phyloP scores from a whole-genome alignment of 2,329 filamentous ascomycete species.

The Lecanicillium sp. region DNA sequence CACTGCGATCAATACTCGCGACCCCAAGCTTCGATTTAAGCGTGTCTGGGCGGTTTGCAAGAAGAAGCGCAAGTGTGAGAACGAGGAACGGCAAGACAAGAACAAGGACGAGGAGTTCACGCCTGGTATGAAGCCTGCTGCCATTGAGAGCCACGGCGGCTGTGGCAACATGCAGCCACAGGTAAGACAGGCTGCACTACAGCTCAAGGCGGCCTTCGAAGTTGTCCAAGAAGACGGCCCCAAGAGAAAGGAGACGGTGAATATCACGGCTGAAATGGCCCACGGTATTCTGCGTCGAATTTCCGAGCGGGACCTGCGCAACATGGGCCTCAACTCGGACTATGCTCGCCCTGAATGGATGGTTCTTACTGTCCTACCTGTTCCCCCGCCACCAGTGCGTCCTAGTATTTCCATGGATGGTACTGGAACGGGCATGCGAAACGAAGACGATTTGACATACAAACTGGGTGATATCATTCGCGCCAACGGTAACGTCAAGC shows the following conservation, averaged over 20 bases:
- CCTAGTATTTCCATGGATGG: slow-evolving; percentile 97
- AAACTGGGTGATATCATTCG: slow-evolving; percentile 98
- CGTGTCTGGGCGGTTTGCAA: slow-evolving; percentile 89
- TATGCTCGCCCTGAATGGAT: slow-evolving; percentile 98
- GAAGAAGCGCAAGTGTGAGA: slow-evolving; percentile 76
- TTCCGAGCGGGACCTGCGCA: slow-evolving; percentile 67
- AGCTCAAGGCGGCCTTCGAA: slow-evolving; percentile 72
- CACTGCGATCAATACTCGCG: slow-evolving; percentile 74
- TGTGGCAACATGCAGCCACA: slow-evolving; percentile 88
- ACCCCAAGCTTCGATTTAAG: slow-evolving; percentile 92
- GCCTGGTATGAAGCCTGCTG: slow-evolving; percentile 46
- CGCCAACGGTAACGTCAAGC: slow-evolving; percentile 88
- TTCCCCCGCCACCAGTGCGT: slow-evolving; percentile 89
- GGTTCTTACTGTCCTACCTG: slow-evolving; percentile 89
- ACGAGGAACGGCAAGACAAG: slow-evolving; percentile 62
- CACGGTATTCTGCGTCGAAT: slow-evolving; percentile 84
- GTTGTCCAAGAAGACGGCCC: slow-evolving; percentile 56
- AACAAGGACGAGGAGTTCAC: slow-evolving; percentile 63
- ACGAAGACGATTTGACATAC: slow-evolving; percentile 98
- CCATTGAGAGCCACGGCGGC: slow-evolving; percentile 63
- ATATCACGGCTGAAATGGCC: slow-evolving; percentile 76
- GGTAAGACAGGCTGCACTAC: slow-evolving; percentile 79
- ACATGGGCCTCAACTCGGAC: slow-evolving; percentile 88
- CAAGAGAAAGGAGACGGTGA: slow-evolving; percentile 68
- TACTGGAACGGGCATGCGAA: slow-evolving; percentile 82